These are phyloP conservation scores for Boletus sp. DNA, from an alignment of 1,284 basidiomycete species.

Conservation along the genomic window DNA sequence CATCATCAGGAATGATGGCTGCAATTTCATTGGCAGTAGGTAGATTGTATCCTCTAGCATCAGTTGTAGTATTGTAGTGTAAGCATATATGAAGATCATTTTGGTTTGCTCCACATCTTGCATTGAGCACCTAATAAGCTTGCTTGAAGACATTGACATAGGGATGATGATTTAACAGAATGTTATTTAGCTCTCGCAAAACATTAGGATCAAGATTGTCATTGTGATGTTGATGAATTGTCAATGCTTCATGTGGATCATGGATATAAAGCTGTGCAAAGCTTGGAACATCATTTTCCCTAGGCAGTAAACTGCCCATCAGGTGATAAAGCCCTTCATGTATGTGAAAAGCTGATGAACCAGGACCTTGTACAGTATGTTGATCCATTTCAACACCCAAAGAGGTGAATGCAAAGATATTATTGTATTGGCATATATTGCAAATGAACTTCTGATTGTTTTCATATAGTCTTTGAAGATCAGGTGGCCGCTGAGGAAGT, in stretches of 20 bases:
- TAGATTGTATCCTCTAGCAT: slow-evolving; percentile 33
- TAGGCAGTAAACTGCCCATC: slow-evolving; percentile 31
- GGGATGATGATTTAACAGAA: slow-evolving; percentile 32
- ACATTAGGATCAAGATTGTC: slow-evolving; percentile 31
- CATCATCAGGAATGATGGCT: slow-evolving; percentile 29
- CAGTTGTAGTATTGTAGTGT: slow-evolving; percentile 11
- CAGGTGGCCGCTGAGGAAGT: slow-evolving; percentile 23
- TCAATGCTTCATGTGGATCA: slow-evolving; percentile 23
- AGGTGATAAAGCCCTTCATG: slow-evolving; percentile 41
- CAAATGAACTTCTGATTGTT: slow-evolving; percentile 29
- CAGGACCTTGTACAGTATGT: slow-evolving; percentile 34
- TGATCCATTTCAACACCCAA: slow-evolving; percentile 26
- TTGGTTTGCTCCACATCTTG: not conserved
- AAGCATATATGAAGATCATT: slow-evolving; percentile 35
- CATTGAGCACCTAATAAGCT: slow-evolving; percentile 30
- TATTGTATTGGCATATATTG: slow-evolving; percentile 44
- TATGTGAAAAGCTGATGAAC: slow-evolving; percentile 41
- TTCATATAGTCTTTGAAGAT: slow-evolving; percentile 20
- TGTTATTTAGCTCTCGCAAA: slow-evolving; percentile 35
- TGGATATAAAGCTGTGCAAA: slow-evolving; percentile 38
- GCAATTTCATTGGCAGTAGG: slow-evolving; percentile 36
- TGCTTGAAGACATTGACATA: slow-evolving; percentile 38
- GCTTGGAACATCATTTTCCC: slow-evolving; percentile 34
- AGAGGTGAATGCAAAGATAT: slow-evolving; percentile 40
- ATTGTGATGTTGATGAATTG: no score